Evolutionary conservation across 2,329 filamentous ascomycete species (phyloP).

Genomic region (Alternaria burnsii): DNA sequence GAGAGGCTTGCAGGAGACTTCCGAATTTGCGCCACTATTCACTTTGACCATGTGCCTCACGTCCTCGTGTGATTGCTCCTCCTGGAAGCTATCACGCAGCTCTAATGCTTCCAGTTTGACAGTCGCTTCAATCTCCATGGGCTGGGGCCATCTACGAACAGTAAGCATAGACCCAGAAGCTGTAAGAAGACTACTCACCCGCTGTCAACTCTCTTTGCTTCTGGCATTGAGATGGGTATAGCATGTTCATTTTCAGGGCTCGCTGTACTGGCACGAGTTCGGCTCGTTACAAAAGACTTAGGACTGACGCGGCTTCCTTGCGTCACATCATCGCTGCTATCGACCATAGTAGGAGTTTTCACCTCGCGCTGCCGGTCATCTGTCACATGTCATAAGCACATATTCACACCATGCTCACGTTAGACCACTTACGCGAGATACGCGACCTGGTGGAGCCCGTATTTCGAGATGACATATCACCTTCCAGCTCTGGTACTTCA

Average conservation of each 20-base stretch:
- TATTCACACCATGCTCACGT: neutral
- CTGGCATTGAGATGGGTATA: neutral
- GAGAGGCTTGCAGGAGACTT: slow-evolving; percentile 38
- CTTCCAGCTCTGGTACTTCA: slow-evolving; percentile 41
- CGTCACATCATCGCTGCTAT: slow-evolving; percentile 31
- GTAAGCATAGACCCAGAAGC: slow-evolving; percentile 5
- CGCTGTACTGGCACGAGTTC: slow-evolving; percentile 30
- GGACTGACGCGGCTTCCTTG: slow-evolving; percentile 38
- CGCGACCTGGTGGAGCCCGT: slow-evolving; percentile 40
- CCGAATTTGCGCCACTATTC: slow-evolving; percentile 21
- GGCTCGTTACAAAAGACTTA: slow-evolving; percentile 36
- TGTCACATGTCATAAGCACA: slow-evolving; percentile 14
- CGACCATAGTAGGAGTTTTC: slow-evolving; percentile 29
- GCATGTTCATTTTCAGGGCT: slow-evolving; percentile 18
- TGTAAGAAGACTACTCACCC: slow-evolving; percentile 8
- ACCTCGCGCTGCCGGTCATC: slow-evolving; percentile 40
- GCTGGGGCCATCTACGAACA: slow-evolving; percentile 22
- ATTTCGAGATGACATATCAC: slow-evolving; percentile 39
- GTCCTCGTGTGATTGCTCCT: slow-evolving; percentile 2
- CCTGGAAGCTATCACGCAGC: slow-evolving; percentile 24
- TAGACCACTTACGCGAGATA: slow-evolving; percentile 36
- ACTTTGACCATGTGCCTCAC: slow-evolving; percentile 19
- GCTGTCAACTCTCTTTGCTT: slow-evolving; percentile 7
- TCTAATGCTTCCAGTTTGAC: slow-evolving; percentile 34
- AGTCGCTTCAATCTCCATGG: slow-evolving; percentile 27